These are phyloP conservation scores for Cladorrhinum sp. DNA, from an alignment of 2,329 filamentous ascomycete species.

Conservation along the genomic window DNA sequence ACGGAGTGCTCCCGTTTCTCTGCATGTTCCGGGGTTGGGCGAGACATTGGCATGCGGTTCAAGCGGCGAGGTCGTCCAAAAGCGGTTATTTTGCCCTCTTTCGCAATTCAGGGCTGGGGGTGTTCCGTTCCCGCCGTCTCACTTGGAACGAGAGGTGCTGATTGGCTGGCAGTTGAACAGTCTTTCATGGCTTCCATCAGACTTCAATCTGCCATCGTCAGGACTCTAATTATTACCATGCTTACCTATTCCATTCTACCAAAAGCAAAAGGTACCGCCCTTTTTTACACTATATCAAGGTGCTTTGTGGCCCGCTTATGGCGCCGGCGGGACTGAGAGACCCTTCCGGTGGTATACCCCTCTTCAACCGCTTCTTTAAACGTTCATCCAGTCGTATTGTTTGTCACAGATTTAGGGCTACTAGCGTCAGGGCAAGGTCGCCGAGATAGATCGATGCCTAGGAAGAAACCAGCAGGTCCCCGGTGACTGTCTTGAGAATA, in stretches of 20 bases:
- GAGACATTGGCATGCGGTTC: neutral
- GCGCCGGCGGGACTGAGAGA: neutral
- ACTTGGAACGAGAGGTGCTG: neutral
- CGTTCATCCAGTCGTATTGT: neutral
- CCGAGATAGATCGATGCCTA: neutral
- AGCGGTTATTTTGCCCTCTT: slow-evolving; percentile 10
- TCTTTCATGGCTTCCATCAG: neutral
- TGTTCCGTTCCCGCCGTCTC: neutral
- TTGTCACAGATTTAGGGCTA: neutral
- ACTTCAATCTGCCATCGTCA: neutral
- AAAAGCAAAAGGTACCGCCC: neutral
- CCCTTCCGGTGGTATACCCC: neutral
- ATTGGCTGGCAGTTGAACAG: neutral
- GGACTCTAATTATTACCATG: neutral
- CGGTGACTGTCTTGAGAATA: neutral
- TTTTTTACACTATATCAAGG: neutral
- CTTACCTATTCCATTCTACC: neutral
- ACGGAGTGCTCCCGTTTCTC: slow-evolving; percentile 4
- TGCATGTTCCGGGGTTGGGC: neutral
- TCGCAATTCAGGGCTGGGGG: neutral
- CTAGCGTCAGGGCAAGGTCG: neutral
- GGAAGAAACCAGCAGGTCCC: neutral
- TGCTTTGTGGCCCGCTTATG: neutral
- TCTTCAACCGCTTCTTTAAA: neutral
- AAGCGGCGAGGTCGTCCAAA: slow-evolving; percentile 2